Base-by-base conservation (phyloP, 1,284 basidiomycete genomes). In the Cystobasidium slooffiae region DNA sequence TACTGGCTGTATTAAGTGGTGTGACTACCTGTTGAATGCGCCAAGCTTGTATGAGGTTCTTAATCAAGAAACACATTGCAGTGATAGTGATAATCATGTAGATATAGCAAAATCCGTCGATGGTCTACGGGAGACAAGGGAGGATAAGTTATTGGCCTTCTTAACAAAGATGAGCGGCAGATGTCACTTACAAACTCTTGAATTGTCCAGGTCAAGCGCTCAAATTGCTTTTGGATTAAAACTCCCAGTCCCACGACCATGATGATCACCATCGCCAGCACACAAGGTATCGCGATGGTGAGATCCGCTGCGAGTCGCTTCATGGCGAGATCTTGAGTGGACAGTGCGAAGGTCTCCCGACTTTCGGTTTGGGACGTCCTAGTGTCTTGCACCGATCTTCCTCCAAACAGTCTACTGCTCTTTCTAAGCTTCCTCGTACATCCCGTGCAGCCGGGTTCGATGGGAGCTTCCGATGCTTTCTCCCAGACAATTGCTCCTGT, bases 161-260 rank as follows among this genome's bases (percentile, higher is more conserved):
- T n/a, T n/a, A n/a, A n/a, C n/a, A n/a, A n/a, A n/a, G n/a, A n/a
- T n/a, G n/a, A n/a, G n/a, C n/a, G n/a, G n/a, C n/a, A n/a, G n/a
- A n/a, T n/a, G n/a, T n/a, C n/a, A n/a, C 66, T 56, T 22, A 68
- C 66, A 44, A 68, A 46, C 12, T 68, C 66, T 6, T 55, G 49
- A 5, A 68, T 46, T 0, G 66, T 6, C 66, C 66, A 68, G 24
- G 51, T 68, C 52, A 44, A 22, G 10, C 20, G 51, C 4, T 58
- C 44, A 9, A 52, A 46, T 20, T 31, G 22, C 22, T 10, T 68
- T 6, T 46, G 12, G 9, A 56, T 46, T 1, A 68, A 4, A 6
- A 58, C n/a, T 18, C 37, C 66, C 0, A 68, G 31, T 14, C 37
- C 39, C 10, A 46, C 66, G 6, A 44, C n/a, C 51, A 55, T 46